Evolutionary conservation across 129 eudicot genomes (phyloP).

Genomic region (Arctium lappa): DNA sequence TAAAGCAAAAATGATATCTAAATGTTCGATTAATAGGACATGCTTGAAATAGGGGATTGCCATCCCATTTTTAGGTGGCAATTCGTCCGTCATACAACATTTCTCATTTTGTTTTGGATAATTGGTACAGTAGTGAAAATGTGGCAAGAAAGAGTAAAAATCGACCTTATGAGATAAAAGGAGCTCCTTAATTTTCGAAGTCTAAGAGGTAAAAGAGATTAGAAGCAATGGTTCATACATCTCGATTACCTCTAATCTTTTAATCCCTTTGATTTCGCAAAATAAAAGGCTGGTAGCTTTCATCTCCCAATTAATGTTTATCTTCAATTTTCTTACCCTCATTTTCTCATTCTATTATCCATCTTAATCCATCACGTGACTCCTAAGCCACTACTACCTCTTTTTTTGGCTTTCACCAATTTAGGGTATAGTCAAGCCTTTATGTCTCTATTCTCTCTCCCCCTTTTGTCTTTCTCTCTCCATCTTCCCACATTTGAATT

Average conservation of each 20-base stretch:
- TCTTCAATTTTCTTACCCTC: slow-evolving; percentile 2
- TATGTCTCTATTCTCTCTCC: slow-evolving; percentile 2
- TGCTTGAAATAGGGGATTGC: too few species aligned
- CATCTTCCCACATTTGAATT: not conserved
- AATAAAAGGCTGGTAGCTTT: slow-evolving; percentile 14
- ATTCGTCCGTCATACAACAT: not conserved
- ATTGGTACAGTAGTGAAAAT: not conserved
- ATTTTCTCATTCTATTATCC: slow-evolving; percentile 15
- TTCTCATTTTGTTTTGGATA: not conserved
- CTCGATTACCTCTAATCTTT: slow-evolving; percentile 3
- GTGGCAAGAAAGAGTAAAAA: not conserved
- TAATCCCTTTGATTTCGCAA: slow-evolving; percentile 18
- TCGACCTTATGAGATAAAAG: slow-evolving; percentile 1
- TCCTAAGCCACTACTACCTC: slow-evolving; percentile 15
- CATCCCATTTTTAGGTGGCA: not conserved
- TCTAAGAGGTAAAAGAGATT: slow-evolving; percentile 9
- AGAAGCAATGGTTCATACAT: not conserved
- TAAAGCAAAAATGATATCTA: too few species aligned
- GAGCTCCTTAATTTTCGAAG: slow-evolving; percentile 21
- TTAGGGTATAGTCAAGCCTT: slow-evolving; percentile 28
- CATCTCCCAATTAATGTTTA: not conserved
- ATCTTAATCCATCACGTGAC: slow-evolving; percentile 23
- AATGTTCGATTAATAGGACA: too few species aligned
- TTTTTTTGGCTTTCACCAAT: slow-evolving; percentile 26
- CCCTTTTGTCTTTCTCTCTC: slow-evolving; percentile 4